Evolutionary conservation across 2,329 filamentous ascomycete species (phyloP).

Genomic region (Hypoxylon sp.): DNA sequence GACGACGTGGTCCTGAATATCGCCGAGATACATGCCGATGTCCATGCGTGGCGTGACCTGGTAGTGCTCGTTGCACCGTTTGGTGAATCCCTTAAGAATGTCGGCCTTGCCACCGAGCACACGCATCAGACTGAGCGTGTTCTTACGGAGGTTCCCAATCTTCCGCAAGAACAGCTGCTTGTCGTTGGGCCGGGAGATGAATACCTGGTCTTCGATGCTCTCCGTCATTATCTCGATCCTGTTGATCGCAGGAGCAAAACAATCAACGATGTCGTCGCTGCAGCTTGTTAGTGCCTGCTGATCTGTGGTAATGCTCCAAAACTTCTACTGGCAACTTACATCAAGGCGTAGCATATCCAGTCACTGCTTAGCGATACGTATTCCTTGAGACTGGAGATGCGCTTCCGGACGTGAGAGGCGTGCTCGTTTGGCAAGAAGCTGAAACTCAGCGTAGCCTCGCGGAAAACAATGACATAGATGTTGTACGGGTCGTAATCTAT

Average conservation of each 20-base stretch:
- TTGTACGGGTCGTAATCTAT: conserved; percentile 94
- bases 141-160: conserved; percentile 91
- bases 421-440: conserved; percentile 90
- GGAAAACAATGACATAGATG: conserved; percentile 95
- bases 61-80: conserved; percentile 98
- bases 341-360: conserved; percentile 98
- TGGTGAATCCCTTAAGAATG: conserved; percentile 95
- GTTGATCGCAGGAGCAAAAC: conserved; percentile 87
- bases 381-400: conserved; percentile 91
- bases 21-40: conserved; percentile 93
- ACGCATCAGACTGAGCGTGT: conserved; percentile 91
- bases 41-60: conserved; percentile 94
- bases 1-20: conserved; percentile 98
- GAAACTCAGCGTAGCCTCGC: conserved; percentile 93
- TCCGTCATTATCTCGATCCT: conserved; percentile 90
- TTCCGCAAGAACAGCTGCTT: conserved; percentile 85
- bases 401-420: conserved; percentile 85
- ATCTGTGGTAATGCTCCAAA: not conserved
- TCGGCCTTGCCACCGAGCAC: conserved; percentile 97
- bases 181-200: conserved; percentile 88
- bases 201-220: conserved; percentile 93
- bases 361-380: conserved; percentile 94
- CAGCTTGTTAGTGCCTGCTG: conserved; percentile 1
- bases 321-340: conserved; percentile 63
- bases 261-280: conserved; percentile 96